Evolutionary conservation across 1,284 basidiomycete species (phyloP).

Genomic region (Sanghuangporus weigelae): DNA sequence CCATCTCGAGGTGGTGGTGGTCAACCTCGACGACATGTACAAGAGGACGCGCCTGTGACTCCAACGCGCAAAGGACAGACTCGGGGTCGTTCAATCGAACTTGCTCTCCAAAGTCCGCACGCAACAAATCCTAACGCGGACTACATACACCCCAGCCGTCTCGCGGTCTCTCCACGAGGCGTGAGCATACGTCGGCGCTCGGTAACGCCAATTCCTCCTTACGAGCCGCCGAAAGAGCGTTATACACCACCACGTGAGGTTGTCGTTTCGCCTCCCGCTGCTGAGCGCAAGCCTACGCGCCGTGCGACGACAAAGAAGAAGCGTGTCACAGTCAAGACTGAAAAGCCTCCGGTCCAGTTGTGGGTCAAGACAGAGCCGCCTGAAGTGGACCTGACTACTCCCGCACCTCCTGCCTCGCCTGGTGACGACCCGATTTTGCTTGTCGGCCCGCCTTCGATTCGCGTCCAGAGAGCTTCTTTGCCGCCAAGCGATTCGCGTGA

Average conservation of each 20-base stretch:
- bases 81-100: slow-evolving; percentile 24
- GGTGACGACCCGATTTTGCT: slow-evolving; percentile 68
- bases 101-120: slow-evolving; percentile 39
- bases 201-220: slow-evolving; percentile 49
- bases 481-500: background rate
- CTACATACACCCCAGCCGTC: slow-evolving; percentile 34
- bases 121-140: slow-evolving; percentile 46
- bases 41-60: slow-evolving; percentile 21
- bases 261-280: slow-evolving; percentile 36
- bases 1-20: background rate
- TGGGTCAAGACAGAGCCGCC: slow-evolving; percentile 58
- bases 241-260: slow-evolving; percentile 66
- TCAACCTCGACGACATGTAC: background rate
- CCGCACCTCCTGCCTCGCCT: slow-evolving; percentile 63
- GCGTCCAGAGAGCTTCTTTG: slow-evolving; percentile 17
- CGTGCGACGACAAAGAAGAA: slow-evolving; percentile 25
- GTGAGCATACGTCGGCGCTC: slow-evolving; percentile 25
- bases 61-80: slow-evolving; percentile 22
- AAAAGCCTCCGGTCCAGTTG: slow-evolving; percentile 26
- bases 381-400: slow-evolving; percentile 50
- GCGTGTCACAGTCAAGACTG: slow-evolving; percentile 21
- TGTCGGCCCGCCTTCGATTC: slow-evolving; percentile 32
- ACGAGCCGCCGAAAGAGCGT: slow-evolving; percentile 59
- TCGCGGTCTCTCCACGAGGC: slow-evolving; percentile 23
- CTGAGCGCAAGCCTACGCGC: slow-evolving; percentile 22